Conservation (phyloP, 169 alveolate species). For the Perkinsus olseni region DNA sequence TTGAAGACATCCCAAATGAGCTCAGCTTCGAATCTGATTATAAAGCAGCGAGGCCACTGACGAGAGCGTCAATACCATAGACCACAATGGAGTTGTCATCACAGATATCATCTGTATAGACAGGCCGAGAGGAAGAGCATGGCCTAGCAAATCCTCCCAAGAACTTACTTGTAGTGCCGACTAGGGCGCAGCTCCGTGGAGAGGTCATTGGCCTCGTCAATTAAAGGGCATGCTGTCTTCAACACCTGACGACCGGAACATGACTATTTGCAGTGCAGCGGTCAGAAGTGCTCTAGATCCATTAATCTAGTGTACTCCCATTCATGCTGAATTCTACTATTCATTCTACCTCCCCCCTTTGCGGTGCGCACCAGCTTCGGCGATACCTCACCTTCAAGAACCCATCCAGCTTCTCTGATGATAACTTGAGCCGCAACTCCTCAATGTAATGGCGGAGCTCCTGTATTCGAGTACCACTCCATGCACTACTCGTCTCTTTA, state of each 20-base stretch:
- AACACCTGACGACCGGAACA: not conserved
- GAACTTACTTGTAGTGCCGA: not conserved
- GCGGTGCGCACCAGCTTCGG: no score
- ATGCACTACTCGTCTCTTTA: no score
- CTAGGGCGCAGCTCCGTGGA: not conserved
- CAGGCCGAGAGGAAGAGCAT: no score
- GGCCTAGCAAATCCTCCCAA: no score
- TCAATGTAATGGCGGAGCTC: not conserved
- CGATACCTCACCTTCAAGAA: not conserved
- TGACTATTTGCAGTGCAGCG: no score
- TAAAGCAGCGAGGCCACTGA: not conserved
- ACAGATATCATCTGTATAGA: no score
- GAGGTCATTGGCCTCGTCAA: constrained; percentile 11
- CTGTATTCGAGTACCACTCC: not conserved
- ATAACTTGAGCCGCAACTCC: not conserved
- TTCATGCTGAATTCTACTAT: no score
- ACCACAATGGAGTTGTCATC: no score
- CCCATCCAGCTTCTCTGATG: not conserved
- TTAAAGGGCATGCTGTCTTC: not conserved
- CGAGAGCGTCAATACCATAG: not conserved
- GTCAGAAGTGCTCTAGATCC: no score
- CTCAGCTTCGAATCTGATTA: not conserved
- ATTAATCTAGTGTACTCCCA: no score
- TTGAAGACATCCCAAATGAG: not conserved
- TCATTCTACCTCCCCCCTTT: no score